A percentile compares a stretch with the other conserved stretches of the same genome.
Conservation (phyloP, 257 asterid species). For the Solanum microdontum region DNA sequence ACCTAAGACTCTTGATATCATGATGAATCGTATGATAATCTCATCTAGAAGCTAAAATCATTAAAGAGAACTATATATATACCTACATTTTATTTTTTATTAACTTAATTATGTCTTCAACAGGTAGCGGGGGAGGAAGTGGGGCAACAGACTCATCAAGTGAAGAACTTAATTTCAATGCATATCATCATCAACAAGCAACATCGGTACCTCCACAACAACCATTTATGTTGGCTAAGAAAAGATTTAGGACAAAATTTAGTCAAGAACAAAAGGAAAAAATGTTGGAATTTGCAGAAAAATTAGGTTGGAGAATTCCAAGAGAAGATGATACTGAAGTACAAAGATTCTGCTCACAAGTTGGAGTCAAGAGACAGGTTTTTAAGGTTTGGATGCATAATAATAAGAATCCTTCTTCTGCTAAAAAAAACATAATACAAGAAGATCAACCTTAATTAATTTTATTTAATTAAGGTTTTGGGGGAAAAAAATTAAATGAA, state of each 20-base stretch:
- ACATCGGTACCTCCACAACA: constrained; percentile 37
- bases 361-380: constrained; percentile 81
- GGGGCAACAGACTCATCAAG: constrained; percentile 68
- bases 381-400: constrained; percentile 98
- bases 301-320: constrained; percentile 88
- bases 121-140: constrained; percentile 35
- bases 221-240: constrained; percentile 45
- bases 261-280: constrained; percentile 78
- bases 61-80: background rate
- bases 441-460: background rate
- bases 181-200: constrained; percentile 19
- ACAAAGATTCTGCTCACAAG: constrained; percentile 76
- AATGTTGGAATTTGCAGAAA: constrained; percentile 86
- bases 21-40: background rate
- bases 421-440: constrained; percentile 18
- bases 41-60: background rate
- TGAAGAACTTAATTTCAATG: constrained; percentile 67
- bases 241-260: constrained; percentile 64
- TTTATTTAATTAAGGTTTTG: background rate
- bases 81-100: background rate
- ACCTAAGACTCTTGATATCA: background rate
- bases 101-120: background rate
- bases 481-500: background rate
- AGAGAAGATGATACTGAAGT: constrained; percentile 77
- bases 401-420: constrained; percentile 42